Conservation (phyloP, 768 basidiomycete genomes). For the Boletus bicolor region DNA sequence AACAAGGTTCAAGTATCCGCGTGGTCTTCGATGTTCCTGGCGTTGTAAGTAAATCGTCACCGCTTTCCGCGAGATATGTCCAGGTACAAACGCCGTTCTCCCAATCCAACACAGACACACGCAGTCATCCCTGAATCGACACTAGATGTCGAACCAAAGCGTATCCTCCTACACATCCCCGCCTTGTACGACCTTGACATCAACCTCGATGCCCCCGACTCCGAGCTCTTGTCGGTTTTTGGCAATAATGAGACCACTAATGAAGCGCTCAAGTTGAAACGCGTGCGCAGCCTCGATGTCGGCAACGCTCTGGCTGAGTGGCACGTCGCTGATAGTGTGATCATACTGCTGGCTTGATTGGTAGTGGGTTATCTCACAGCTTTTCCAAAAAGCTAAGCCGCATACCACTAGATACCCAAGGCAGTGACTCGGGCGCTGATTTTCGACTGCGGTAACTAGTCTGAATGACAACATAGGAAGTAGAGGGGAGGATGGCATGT, state of each 20-base stretch:
- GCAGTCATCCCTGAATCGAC: constrained; percentile 43
- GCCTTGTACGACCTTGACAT: constrained; percentile 50
- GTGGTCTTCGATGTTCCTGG: constrained; percentile 54
- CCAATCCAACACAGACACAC: constrained; percentile 39
- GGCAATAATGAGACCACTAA: constrained; percentile 14
- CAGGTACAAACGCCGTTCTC: not conserved
- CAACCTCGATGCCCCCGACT: constrained; percentile 53
- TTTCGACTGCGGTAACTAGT: not conserved
- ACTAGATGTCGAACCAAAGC: constrained; percentile 64
- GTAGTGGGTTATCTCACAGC: constrained; percentile 1
- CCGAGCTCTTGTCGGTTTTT: constrained; percentile 41
- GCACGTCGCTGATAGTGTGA: constrained; percentile 49
- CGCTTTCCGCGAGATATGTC: constrained; percentile 2
- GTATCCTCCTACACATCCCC: constrained; percentile 53
- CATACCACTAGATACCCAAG: not conserved
- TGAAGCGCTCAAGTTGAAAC: constrained; percentile 49
- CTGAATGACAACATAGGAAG: not conserved
- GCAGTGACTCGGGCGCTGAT: constrained; percentile 6
- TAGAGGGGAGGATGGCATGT: not conserved
- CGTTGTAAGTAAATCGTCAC: constrained; percentile 44
- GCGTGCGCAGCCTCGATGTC: constrained; percentile 56
- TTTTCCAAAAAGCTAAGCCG: not conserved
- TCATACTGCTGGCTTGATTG: constrained; percentile 44
- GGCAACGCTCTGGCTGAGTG: constrained; percentile 67
- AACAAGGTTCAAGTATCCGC: constrained; percentile 39